Base-by-base conservation (phyloP, 768 basidiomycete genomes). In the Obba rivulosa region DNA sequence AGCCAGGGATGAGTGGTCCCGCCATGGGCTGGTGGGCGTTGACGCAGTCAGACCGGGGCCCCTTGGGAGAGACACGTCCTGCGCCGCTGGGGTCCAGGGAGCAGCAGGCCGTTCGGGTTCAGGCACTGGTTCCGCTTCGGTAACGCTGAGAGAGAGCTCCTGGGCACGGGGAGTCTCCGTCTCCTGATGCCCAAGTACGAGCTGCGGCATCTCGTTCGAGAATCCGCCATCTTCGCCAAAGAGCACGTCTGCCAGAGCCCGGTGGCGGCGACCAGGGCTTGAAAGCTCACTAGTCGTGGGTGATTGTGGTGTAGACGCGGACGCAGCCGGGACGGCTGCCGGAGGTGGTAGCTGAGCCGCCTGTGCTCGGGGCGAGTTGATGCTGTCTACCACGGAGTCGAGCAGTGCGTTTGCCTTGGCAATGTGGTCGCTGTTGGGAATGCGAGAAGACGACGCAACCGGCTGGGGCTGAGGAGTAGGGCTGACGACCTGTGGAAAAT, bases 201-300 rank as follows among this genome's bases (percentile, higher is more conserved):
- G 28, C 46, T 42, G 43, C 11, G 48, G 18, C 8, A 24, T 3
- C 18, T 52, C 51, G 18, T 24, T 37, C 28, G 28, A 31, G 13
- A 31, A 31, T 31, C 7, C 7, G 24, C 69, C 71, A 46, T 76
- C 73, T 16, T 60, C 64, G 16, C 85, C 87, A 56, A 91, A 89
- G 36, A 92, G 67, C 16, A 81, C 83, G 48, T 83, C 82, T 2
- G 87, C 84, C n/a, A 92, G 74, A 59, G 86, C 85, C 54, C 84
- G 73, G 54, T 85, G 83, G 45, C 81, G 75, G 48, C 81, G 80
- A 37, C 80, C 76, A 31, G 74, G 78, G 42, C 65, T 69, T 31
- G 60, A 61, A 43, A 55, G 43, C 25, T 57, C 56, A 17, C 58
- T 41, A 25, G 58, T 58, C 21, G 54, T 22, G 71, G 79, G 10